Evolutionary conservation across 306 rosid genomes (phyloP), one percentile per base, ranked within the genome.

Genomic region (Vicia villosa): DNA sequence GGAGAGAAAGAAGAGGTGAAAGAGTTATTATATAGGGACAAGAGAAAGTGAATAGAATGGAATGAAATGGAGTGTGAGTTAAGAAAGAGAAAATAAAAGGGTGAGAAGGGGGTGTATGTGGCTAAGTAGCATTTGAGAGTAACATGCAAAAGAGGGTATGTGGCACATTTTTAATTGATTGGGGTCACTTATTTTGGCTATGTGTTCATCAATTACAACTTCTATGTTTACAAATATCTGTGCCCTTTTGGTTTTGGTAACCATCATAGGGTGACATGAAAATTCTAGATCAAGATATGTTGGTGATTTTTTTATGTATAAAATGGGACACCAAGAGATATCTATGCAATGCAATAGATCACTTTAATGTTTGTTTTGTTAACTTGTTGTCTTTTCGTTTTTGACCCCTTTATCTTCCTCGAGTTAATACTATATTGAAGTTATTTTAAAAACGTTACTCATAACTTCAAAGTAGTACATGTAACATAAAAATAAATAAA

Each of bases 121-220:
- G 96, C 97, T 34, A 42, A 52, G 19, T 54, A 78, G 72, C 43
- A 86, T 86, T 90, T 68, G 98, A 83, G 87, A 77, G 76, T 62
- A 70, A 62, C 98, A 93, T 93, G 97, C 96, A 88, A 81, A 63
- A 42, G 49, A 42, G 91, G 91, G 84, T 85, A 93, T 80, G 97
- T 90, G 98, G 93, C 97, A 70, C 37, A 79, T 69, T 57, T 41
- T 63, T 55, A 74, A 7, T 70, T 66, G 77, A 78, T 80, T 50
- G 38, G 28, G 32, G 26, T 6, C 14, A 36, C 1, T 1, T 36
- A 3, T 49, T 8, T 24, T 45, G 70, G 72, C 19, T 45, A 69
- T 74, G 73, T 71, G 76, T 70, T 37, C 41, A 37, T 54, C 6
- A 28, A 47, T 63, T 61, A 65, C 38, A 72, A 71, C 64, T 32